These are phyloP conservation scores for Gentiana dahurica DNA, from an alignment of 257 asterid genomes.

Conservation along the genomic window DNA sequence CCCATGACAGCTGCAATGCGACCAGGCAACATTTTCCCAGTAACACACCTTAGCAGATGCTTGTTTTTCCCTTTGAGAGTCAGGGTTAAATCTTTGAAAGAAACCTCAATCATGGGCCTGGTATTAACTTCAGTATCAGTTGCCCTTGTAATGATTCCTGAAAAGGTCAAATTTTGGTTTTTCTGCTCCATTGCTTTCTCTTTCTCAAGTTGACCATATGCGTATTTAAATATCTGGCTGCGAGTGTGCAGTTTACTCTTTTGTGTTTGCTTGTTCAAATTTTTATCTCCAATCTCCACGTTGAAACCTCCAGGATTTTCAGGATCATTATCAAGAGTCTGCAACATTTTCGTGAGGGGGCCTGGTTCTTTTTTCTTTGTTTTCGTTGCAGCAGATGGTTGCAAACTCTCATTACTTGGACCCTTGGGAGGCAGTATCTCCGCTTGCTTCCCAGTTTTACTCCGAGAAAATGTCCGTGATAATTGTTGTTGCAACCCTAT, in stretches of 20 bases:
- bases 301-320: conserved; percentile 49
- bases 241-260: conserved; percentile 58
- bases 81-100: conserved; percentile 79
- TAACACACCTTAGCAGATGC: conserved; percentile 81
- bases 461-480: conserved; percentile 66
- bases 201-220: conserved; percentile 88
- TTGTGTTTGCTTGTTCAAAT: conserved; percentile 57
- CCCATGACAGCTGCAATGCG: conserved; percentile 96
- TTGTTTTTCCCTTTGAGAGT: conserved; percentile 61
- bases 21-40: conserved; percentile 73
- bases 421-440: conserved; percentile 18
- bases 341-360: conserved; percentile 59
- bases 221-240: conserved; percentile 92
- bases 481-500: conserved; percentile 53
- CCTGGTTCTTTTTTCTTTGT: conserved; percentile 28
- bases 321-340: conserved; percentile 47
- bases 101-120: conserved; percentile 74
- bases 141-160: conserved; percentile 87
- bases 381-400: conserved; percentile 29
- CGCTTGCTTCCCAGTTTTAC: conserved; percentile 22
- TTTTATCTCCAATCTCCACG: conserved; percentile 57
- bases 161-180: conserved; percentile 68
- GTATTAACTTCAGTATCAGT: conserved; percentile 54
- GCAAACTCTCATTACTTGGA: conserved; percentile 22
- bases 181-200: conserved; percentile 90